phyloP scores from a whole-genome alignment of 495 filamentous ascomycete genomes.

The Penicillium nucicola region DNA sequence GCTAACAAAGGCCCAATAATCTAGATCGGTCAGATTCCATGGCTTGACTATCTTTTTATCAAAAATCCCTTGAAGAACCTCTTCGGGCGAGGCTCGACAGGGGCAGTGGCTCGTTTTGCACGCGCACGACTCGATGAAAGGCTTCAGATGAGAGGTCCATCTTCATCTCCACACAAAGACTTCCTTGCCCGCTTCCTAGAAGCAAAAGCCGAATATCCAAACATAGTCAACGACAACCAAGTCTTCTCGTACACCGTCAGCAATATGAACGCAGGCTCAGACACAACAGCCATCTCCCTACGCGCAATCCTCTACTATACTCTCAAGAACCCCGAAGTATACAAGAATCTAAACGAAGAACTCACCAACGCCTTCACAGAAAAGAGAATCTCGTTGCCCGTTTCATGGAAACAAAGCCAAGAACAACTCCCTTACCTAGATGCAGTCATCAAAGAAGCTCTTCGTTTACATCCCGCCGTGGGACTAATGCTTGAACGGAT shows the following conservation, averaged over 20 bases:
- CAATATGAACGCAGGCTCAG: constrained; percentile 50
- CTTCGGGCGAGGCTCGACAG: constrained; percentile 27
- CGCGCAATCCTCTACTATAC: constrained; percentile 50
- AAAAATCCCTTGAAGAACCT: constrained; percentile 48
- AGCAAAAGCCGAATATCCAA: constrained; percentile 30
- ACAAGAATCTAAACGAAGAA: constrained; percentile 23
- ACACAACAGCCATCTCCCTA: constrained; percentile 50
- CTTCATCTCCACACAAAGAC: constrained; percentile 12
- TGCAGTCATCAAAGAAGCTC: constrained; percentile 64
- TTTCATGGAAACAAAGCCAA: constrained; percentile 39
- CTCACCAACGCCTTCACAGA: constrained; percentile 39
- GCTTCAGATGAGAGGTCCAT: not conserved
- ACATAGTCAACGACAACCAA: constrained; percentile 31
- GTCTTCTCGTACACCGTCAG: constrained; percentile 32
- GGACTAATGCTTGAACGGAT: constrained; percentile 52
- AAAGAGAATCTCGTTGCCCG: constrained; percentile 29
- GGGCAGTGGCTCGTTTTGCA: constrained; percentile 29
- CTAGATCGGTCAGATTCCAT: constrained; percentile 48
- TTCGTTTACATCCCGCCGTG: constrained; percentile 62
- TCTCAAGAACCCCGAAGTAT: constrained; percentile 32
- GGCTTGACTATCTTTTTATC: constrained; percentile 45
- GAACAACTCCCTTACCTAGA: constrained; percentile 55
- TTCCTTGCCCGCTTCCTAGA: constrained; percentile 28
- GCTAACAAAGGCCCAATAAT: not conserved
- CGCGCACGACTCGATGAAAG: constrained; percentile 52